Base-by-base conservation (phyloP, 2,329 filamentous ascomycete genomes). In the Colletotrichum coccodes region DNA sequence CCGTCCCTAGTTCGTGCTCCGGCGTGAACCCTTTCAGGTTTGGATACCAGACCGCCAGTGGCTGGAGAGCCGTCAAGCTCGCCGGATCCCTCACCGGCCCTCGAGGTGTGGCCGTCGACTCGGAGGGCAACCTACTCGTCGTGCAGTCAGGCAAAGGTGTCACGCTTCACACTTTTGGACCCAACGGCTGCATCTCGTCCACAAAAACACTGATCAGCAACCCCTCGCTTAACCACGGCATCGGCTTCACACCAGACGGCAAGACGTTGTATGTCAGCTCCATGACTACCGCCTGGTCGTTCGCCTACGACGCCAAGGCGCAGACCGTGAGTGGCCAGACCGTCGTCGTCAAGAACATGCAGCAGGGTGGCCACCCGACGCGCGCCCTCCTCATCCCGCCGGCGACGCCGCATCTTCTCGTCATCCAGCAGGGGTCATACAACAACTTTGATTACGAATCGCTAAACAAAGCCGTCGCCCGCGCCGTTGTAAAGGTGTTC, bases 301-400 rank as follows among this genome's bases (percentile, higher is more conserved):
- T 88, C 86, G 77, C 79, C 40, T 92, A 92, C 73, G 82, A 90
- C 74, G 75, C 85, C 9, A 75, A 76, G 6, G 79, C 82, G 6
- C 79, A 82, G 60, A 84, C 84, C 14, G 83, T 84, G 50, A 80
- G 80, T 53, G 79, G 79, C 64, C 81, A 84, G 66, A 79, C 79
- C 73, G 79, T 80, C 5, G 75, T 81, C 21, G 74, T 83, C 23
- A 75, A 72, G 57, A 77, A 77, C 68, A 83, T 83, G 76, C 78
- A 79, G 64, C 74, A 78, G 14, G 80, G 79, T 12, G 76, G 81
- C 38, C 81, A 83, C 72, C 79, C 79, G 36, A 80, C 80, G 0
- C 74, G 81, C 23, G 79, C 78, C 44, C 66, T 83, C 18, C 70
- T 79, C 21, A 76, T 83, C 9, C 78, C 79, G 14, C 76, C 76